Percentiles rank a stretch among this genome's conserved stretches.
These are phyloP conservation scores for Pseudocercospora eumusae DNA, from an alignment of 2,329 filamentous ascomycete genomes.

Conservation along the genomic window DNA sequence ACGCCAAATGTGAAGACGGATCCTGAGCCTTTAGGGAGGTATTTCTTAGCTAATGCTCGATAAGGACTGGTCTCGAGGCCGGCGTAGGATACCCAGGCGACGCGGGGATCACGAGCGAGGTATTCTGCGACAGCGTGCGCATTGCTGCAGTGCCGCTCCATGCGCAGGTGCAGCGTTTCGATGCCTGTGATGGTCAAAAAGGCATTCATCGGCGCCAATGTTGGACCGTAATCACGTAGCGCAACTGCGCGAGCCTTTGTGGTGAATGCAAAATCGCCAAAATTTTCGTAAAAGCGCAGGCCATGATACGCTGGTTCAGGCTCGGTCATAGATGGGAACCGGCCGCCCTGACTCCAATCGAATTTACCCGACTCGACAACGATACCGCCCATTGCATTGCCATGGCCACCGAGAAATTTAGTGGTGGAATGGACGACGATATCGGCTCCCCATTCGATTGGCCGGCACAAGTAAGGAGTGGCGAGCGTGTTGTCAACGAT, in stretches of 20 bases:
- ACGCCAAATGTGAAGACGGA: slow-evolving; percentile 24
- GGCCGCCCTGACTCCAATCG: slow-evolving; percentile 21
- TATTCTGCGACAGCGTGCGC: slow-evolving; percentile 21
- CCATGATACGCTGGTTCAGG: slow-evolving; percentile 24
- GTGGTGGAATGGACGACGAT: slow-evolving; percentile 25
- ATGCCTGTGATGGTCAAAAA: slow-evolving; percentile 24
- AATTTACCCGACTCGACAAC: slow-evolving; percentile 26
- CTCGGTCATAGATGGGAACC: slow-evolving; percentile 24
- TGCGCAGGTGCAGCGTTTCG: slow-evolving; percentile 24
- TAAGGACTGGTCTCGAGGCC: slow-evolving; percentile 20
- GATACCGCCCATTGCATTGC: slow-evolving; percentile 25
- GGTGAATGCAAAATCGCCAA: slow-evolving; percentile 24
- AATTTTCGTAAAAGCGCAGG: slow-evolving; percentile 24
- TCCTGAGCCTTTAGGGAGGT: slow-evolving; percentile 22
- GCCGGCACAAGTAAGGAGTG: slow-evolving; percentile 24
- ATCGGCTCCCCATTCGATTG: slow-evolving; percentile 24
- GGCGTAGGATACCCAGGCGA: slow-evolving; percentile 25
- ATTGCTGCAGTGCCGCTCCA: slow-evolving; percentile 25
- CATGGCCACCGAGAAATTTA: slow-evolving; percentile 25
- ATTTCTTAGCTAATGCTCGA: slow-evolving; percentile 14
- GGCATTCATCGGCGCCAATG: slow-evolving; percentile 23
- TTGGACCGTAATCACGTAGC: slow-evolving; percentile 23
- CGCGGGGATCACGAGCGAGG: slow-evolving; percentile 18
- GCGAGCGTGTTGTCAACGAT: slow-evolving; percentile 27
- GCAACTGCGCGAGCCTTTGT: slow-evolving; percentile 22